Conservation (phyloP, 345 rosid genomes). For the Psidium friedrichsthalianum region DNA sequence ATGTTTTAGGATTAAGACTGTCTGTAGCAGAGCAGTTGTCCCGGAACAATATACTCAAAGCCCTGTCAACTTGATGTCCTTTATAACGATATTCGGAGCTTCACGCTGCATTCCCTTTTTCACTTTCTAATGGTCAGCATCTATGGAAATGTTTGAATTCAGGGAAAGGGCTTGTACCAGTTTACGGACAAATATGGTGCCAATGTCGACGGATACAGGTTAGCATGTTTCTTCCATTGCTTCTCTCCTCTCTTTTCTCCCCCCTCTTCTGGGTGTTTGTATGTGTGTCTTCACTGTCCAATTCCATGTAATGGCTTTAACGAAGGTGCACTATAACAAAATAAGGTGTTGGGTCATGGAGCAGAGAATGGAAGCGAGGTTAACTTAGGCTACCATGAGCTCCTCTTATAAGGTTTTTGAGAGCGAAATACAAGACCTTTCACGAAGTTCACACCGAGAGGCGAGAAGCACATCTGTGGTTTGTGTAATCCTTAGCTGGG, state of each 20-base stretch:
- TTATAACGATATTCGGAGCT: background rate
- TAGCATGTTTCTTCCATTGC: background rate
- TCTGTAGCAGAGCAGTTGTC: background rate
- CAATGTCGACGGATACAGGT: slow-evolving; percentile 95
- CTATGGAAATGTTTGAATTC: background rate
- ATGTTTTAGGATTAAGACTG: background rate
- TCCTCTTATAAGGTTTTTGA: background rate
- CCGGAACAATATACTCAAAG: background rate
- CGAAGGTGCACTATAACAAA: background rate
- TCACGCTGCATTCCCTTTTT: background rate
- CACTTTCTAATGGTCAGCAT: background rate
- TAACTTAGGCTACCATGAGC: background rate
- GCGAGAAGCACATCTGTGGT: background rate
- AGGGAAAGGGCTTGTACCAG: slow-evolving; percentile 97
- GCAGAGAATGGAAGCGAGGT: background rate
- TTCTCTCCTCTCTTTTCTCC: background rate
- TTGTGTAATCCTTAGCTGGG: background rate
- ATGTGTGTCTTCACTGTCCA: background rate
- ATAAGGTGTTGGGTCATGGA: background rate
- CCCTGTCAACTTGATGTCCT: background rate
- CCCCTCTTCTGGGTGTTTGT: background rate
- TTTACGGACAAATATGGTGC: slow-evolving; percentile 93
- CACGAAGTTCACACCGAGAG: background rate
- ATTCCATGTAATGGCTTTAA: background rate
- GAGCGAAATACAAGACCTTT: background rate